phyloP scores from a whole-genome alignment of 305 asterid species.

The Fraxinus baroniana region DNA sequence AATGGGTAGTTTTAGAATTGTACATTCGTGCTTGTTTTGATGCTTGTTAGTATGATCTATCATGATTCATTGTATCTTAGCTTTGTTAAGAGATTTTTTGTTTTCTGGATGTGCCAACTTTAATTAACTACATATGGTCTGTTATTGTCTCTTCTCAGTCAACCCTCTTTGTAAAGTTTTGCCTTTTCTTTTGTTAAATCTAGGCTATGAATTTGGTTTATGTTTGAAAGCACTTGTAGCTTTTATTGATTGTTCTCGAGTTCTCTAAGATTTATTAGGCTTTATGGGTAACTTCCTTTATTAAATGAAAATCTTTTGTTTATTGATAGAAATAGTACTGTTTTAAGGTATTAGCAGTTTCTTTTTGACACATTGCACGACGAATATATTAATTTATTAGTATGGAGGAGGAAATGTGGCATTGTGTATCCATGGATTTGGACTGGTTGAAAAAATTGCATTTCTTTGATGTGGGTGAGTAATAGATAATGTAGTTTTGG shows the following conservation, averaged over 20 bases:
- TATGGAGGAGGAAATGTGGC: slow-evolving; percentile 1
- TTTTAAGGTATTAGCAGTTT: not conserved
- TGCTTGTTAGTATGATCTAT: not conserved
- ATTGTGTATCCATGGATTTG: not conserved
- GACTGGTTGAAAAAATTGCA: not conserved
- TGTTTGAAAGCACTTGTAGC: not conserved
- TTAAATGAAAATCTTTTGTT: not conserved
- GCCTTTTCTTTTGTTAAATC: not conserved
- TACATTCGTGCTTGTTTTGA: not conserved
- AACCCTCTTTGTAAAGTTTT: not conserved
- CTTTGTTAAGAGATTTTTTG: not conserved
- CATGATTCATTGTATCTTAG: not conserved
- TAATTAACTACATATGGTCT: not conserved
- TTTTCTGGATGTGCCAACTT: not conserved
- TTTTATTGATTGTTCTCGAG: not conserved
- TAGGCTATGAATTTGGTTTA: not conserved
- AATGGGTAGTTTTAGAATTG: not conserved
- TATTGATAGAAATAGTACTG: not conserved
- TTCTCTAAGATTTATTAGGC: not conserved
- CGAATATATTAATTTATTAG: slow-evolving; percentile 2
- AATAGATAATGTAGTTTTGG: slow-evolving; percentile 17
- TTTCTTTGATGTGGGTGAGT: not conserved
- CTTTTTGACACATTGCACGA: not conserved
- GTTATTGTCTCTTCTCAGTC: not conserved
- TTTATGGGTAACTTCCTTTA: not conserved